Conservation (phyloP, 192 early-diverging fungal genomes). For the Linnemannia schmuckeri region DNA sequence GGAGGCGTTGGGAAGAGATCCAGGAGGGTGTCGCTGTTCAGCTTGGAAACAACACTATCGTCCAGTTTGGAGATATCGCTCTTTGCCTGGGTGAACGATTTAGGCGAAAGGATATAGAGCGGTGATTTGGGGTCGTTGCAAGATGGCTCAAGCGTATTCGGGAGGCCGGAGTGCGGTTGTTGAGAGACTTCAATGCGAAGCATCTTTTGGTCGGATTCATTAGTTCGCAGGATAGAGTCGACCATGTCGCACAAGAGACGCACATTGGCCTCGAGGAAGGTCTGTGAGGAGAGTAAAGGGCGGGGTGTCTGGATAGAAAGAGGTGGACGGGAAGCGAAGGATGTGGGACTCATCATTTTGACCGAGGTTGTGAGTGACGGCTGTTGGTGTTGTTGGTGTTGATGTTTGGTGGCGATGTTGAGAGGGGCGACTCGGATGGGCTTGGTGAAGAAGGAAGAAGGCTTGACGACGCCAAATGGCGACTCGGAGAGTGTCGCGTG, state of each 20-base stretch:
- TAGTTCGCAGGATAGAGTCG: conserved; percentile 22
- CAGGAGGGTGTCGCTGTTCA: conserved; percentile 31
- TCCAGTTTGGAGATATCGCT: conserved; percentile 27
- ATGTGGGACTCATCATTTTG: background rate
- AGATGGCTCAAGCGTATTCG: background rate
- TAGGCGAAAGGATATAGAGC: conserved; percentile 18
- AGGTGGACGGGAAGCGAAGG: background rate
- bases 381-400: background rate
- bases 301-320: background rate
- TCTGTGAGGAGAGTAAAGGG: background rate
- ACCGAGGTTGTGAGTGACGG: background rate
- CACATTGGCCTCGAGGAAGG: conserved; percentile 32
- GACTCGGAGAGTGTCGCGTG: background rate
- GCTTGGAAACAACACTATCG: conserved; percentile 11
- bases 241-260: conserved; percentile 46
- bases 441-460: background rate
- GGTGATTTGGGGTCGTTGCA: background rate
- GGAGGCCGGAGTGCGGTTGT: background rate
- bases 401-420: conserved; percentile 26
- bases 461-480: background rate
- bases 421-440: conserved; percentile 26
- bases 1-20: conserved; percentile 38
- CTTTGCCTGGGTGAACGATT: conserved; percentile 11
- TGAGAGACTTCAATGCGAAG: background rate
- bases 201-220: background rate